Conservation (phyloP, 2,329 filamentous ascomycete species). For the Diaporthe sp. region DNA sequence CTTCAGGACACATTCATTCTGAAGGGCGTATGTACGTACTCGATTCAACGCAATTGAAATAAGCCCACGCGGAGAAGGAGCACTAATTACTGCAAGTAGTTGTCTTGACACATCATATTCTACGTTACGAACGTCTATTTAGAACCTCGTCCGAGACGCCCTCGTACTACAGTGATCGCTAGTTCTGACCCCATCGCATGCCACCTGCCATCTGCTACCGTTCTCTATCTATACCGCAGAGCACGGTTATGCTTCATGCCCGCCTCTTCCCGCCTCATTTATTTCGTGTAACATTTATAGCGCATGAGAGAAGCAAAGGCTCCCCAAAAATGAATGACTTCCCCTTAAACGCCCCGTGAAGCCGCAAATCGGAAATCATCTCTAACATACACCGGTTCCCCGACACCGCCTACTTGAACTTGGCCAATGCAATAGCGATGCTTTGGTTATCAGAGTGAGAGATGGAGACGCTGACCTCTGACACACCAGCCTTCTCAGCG, state of each 20-base stretch:
- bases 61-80: background rate
- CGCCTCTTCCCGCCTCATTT: background rate
- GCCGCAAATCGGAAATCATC: constrained; percentile 10
- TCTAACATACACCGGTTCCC: background rate
- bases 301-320: background rate
- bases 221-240: constrained; percentile 3
- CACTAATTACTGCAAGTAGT: background rate
- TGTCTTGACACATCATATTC: constrained; percentile 16
- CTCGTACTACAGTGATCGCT: background rate
- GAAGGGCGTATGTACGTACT: too few species aligned
- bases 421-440: constrained; percentile 91
- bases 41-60: too few species aligned
- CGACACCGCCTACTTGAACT: constrained; percentile 68
- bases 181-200: background rate
- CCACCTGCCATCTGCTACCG: background rate
- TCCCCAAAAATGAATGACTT: background rate
- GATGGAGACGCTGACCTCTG: constrained; percentile 91
- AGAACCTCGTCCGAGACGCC: background rate
- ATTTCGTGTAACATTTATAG: constrained; percentile 28
- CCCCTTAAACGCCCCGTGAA: constrained; percentile 18
- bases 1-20: too few species aligned
- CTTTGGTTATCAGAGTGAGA: constrained; percentile 96
- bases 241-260: background rate
- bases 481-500: constrained; percentile 88
- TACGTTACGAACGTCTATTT: constrained; percentile 27